phyloP scores from a whole-genome alignment of 2,329 filamentous ascomycete genomes.

The Pyrenophora graminea region DNA sequence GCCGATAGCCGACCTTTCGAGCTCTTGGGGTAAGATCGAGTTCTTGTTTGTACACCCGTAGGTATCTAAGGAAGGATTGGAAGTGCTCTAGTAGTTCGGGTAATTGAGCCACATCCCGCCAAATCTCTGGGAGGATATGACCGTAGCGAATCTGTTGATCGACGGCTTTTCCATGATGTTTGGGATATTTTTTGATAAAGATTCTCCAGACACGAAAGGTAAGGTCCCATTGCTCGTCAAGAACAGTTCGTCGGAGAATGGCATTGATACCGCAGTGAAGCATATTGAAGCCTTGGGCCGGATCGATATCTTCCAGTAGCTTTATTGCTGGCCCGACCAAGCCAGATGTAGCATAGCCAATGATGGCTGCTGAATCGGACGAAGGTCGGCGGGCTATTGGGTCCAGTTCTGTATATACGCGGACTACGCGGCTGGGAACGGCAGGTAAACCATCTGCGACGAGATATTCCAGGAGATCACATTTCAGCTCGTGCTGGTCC shows the following conservation, averaged over 20 bases:
- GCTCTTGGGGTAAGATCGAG: slow-evolving; percentile 21
- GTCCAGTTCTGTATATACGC: slow-evolving; percentile 53
- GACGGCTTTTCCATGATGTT: neutral
- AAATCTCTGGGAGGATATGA: slow-evolving; percentile 26
- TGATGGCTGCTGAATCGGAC: slow-evolving; percentile 53
- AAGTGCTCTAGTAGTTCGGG: slow-evolving; percentile 31
- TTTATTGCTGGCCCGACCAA: slow-evolving; percentile 45
- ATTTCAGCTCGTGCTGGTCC: slow-evolving; percentile 12
- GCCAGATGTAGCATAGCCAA: slow-evolving; percentile 50
- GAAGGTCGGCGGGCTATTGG: slow-evolving; percentile 42
- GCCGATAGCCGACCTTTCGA: neutral
- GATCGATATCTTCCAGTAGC: slow-evolving; percentile 49
- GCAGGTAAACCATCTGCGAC: slow-evolving; percentile 21
- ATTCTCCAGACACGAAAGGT: slow-evolving; percentile 33
- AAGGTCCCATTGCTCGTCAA: slow-evolving; percentile 44
- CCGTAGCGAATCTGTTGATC: slow-evolving; percentile 10
- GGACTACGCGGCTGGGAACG: slow-evolving; percentile 50
- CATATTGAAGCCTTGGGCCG: slow-evolving; percentile 3
- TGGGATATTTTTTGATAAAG: slow-evolving; percentile 17
- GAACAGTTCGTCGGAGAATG: slow-evolving; percentile 36
- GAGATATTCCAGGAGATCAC: slow-evolving; percentile 39
- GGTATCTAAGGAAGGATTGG: slow-evolving; percentile 34
- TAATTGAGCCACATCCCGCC: slow-evolving; percentile 28
- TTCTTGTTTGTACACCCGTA: slow-evolving; percentile 31
- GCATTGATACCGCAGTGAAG: slow-evolving; percentile 33